phyloP scores from a whole-genome alignment of 202 grass and related monocot genomes.

The Panicum hallii region DNA sequence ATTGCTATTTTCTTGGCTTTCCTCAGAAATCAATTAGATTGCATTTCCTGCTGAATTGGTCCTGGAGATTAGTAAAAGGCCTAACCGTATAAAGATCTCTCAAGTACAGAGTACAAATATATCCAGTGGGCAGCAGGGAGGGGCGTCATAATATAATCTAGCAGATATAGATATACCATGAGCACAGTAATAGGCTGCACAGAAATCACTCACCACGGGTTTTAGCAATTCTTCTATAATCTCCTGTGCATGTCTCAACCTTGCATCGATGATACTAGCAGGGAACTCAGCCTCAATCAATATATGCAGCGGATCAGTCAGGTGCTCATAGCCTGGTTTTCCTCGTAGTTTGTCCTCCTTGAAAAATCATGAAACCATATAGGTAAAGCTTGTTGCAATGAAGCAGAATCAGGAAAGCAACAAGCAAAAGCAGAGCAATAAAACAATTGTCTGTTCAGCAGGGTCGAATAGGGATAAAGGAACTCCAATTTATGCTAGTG shows the following conservation, averaged over 20 bases:
- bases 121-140: background rate
- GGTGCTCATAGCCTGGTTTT: conserved; percentile 92
- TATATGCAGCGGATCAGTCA: conserved; percentile 92
- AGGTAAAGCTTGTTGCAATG: conserved; percentile 27
- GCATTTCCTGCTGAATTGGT: background rate
- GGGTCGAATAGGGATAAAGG: background rate
- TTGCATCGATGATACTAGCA: conserved; percentile 77
- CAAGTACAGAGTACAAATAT: conserved; percentile 19
- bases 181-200: background rate
- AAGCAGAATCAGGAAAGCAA: conserved; percentile 21
- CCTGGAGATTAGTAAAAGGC: conserved; percentile 31
- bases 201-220: conserved; percentile 71
- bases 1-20: conserved; percentile 7
- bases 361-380: conserved; percentile 48
- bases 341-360: conserved; percentile 96
- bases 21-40: conserved; percentile 7
- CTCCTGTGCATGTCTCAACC: conserved; percentile 88
- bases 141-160: conserved; percentile 9
- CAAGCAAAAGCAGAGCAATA: conserved; percentile 10
- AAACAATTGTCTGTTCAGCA: conserved; percentile 8
- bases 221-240: conserved; percentile 94
- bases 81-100: conserved; percentile 39
- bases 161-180: background rate
- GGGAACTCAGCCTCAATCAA: conserved; percentile 97
- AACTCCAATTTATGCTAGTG: background rate